These are phyloP conservation scores for Colletotrichum spinosum DNA, from an alignment of 2,329 filamentous ascomycete genomes.

Conservation along the genomic window DNA sequence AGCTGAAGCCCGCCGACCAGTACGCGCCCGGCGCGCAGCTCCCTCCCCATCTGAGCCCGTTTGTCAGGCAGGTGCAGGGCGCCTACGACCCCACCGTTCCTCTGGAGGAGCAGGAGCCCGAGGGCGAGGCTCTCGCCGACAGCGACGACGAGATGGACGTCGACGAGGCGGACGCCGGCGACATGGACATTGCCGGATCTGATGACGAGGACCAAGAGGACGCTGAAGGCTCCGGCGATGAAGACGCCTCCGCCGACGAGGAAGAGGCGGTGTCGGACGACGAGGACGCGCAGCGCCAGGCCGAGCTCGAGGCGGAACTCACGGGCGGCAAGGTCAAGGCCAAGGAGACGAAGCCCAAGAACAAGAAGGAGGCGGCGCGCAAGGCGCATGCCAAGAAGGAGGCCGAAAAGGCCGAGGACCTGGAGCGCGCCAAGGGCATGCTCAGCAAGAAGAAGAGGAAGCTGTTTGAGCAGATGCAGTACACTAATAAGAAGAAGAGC, in stretches of 20 bases:
- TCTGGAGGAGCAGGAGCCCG: slow-evolving; percentile 87
- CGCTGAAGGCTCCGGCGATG: slow-evolving; percentile 61
- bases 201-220: slow-evolving; percentile 62
- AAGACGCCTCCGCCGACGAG: slow-evolving; percentile 51
- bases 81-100: slow-evolving; percentile 91
- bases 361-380: slow-evolving; percentile 76
- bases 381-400: slow-evolving; percentile 78
- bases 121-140: slow-evolving; percentile 82
- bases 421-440: slow-evolving; percentile 97
- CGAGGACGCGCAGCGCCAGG: slow-evolving; percentile 80
- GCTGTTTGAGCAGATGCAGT: slow-evolving; percentile 96
- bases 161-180: slow-evolving; percentile 55
- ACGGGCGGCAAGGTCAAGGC: slow-evolving; percentile 72
- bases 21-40: slow-evolving; percentile 92
- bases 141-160: slow-evolving; percentile 63
- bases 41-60: slow-evolving; percentile 95
- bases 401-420: slow-evolving; percentile 83
- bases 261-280: slow-evolving; percentile 61
- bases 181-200: slow-evolving; percentile 63
- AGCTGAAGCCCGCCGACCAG: slow-evolving; percentile 85
- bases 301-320: slow-evolving; percentile 92
- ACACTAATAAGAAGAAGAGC: slow-evolving; percentile 93
- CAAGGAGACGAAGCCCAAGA: slow-evolving; percentile 64
- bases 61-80: slow-evolving; percentile 87
- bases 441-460: slow-evolving; percentile 98